phyloP scores from a whole-genome alignment of 129 eudicot species.

The Glebionis coronaria region DNA sequence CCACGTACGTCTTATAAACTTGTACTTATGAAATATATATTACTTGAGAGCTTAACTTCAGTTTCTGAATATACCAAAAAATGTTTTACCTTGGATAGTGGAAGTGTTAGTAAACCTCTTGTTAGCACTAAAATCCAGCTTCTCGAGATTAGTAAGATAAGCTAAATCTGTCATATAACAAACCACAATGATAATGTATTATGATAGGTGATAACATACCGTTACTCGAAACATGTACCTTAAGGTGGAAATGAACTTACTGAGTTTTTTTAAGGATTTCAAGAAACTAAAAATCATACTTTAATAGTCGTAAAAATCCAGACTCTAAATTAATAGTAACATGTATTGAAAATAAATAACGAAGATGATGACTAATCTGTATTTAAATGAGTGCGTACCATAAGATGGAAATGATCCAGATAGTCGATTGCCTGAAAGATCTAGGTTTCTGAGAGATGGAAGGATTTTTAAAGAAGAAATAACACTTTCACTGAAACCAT shows the following conservation, averaged over 20 bases:
- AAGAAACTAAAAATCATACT: background rate
- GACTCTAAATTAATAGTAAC: too few species aligned
- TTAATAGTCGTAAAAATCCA: too few species aligned
- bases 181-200: background rate
- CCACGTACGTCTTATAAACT: background rate
- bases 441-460: slow-evolving; percentile 1
- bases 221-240: too few species aligned
- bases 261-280: background rate
- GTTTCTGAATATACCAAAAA: background rate
- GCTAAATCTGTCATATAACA: background rate
- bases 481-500: slow-evolving; percentile 11
- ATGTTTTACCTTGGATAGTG: background rate
- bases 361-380: background rate
- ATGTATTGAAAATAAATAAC: too few species aligned
- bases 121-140: slow-evolving; percentile 7
- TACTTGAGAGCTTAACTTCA: background rate
- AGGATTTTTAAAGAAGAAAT: slow-evolving; percentile 9
- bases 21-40: background rate
- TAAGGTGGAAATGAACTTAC: background rate
- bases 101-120: background rate
- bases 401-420: slow-evolving; percentile 13
- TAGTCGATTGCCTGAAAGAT: background rate
- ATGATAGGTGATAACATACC: too few species aligned
- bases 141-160: slow-evolving; percentile 14
- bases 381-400: slow-evolving; percentile 5